Conservation (phyloP, 805 yeast species). For the Lipomyces yamanashiensis region DNA sequence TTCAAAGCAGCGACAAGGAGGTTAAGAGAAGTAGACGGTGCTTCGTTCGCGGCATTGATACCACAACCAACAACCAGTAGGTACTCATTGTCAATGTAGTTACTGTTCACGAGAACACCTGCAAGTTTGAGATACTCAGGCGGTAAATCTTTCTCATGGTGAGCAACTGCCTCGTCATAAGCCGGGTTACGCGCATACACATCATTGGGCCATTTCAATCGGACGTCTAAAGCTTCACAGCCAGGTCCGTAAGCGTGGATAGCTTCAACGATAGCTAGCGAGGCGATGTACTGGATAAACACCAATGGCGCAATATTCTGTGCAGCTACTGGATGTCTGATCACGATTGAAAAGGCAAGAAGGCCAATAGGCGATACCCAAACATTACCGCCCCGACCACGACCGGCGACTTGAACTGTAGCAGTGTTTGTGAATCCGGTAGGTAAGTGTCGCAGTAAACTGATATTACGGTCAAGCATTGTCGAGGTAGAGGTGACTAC, state of each 20-base stretch:
- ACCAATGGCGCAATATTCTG: conserved; percentile 62
- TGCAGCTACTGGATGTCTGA: conserved; percentile 56
- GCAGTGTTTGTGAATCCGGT: conserved; percentile 72
- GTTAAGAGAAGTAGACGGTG: conserved; percentile 91
- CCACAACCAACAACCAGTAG: conserved; percentile 85
- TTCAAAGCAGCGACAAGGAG: conserved; percentile 68
- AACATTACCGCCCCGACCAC: conserved; percentile 92
- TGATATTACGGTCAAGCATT: conserved; percentile 72
- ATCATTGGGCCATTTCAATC: conserved; percentile 97
- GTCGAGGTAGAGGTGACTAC: conserved; percentile 88
- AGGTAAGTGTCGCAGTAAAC: conserved; percentile 63
- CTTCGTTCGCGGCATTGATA: conserved; percentile 77
- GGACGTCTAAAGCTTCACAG: conserved; percentile 75
- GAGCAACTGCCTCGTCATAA: conserved; percentile 32
- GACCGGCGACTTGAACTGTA: conserved; percentile 83
- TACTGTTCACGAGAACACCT: conserved; percentile 84
- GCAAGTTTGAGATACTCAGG: conserved; percentile 67
- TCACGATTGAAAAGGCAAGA: conserved; percentile 74
- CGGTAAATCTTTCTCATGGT: conserved; percentile 39
- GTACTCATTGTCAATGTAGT: conserved; percentile 62
- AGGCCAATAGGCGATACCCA: conserved; percentile 97
- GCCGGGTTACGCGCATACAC: conserved; percentile 72
- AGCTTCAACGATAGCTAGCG: conserved; percentile 83
- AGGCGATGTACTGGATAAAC: conserved; percentile 82
- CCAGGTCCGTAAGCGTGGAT: conserved; percentile 66